These are phyloP conservation scores for Penicillium frequentans DNA, from an alignment of 2,329 filamentous ascomycete genomes.

Conservation along the genomic window DNA sequence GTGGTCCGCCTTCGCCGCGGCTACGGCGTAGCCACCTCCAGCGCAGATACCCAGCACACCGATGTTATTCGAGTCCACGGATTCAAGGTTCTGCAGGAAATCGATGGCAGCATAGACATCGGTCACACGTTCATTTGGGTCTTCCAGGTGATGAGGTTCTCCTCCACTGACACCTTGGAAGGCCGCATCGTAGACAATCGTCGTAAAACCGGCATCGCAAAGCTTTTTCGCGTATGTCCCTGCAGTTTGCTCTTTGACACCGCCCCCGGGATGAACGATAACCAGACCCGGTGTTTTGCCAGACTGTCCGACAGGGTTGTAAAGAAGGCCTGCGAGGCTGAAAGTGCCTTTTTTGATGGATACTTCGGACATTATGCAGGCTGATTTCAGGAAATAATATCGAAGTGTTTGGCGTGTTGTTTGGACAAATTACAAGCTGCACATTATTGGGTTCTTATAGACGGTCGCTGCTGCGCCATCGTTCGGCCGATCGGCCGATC, in stretches of 20 bases:
- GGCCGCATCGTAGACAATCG: constrained; percentile 39
- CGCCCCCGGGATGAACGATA: too few species aligned
- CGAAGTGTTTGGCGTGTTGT: too few species aligned
- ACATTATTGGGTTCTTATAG: too few species aligned
- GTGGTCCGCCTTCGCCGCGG: constrained; percentile 37
- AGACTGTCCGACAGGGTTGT: too few species aligned
- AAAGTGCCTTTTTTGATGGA: too few species aligned
- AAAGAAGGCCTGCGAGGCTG: too few species aligned
- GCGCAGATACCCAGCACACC: constrained; percentile 43
- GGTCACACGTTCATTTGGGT: constrained; percentile 38
- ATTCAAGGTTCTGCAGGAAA: constrained; percentile 23
- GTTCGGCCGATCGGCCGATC: too few species aligned
- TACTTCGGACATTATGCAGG: too few species aligned
- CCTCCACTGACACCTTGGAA: constrained; percentile 42
- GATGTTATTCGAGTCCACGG: constrained; percentile 36
- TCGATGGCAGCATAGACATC: constrained; percentile 39
- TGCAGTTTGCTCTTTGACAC: constrained; percentile 34
- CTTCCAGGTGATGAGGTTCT: constrained; percentile 38
- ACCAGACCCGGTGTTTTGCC: too few species aligned
- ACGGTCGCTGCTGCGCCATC: too few species aligned
- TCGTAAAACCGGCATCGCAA: constrained; percentile 32
- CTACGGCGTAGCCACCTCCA: constrained; percentile 35
- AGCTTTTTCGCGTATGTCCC: constrained; percentile 33
- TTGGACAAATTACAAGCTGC: too few species aligned
- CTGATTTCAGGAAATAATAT: too few species aligned